phyloP scores from a whole-genome alignment of 164 flowering plant genomes.

The grape (Vitis vinifera) region DNA sequence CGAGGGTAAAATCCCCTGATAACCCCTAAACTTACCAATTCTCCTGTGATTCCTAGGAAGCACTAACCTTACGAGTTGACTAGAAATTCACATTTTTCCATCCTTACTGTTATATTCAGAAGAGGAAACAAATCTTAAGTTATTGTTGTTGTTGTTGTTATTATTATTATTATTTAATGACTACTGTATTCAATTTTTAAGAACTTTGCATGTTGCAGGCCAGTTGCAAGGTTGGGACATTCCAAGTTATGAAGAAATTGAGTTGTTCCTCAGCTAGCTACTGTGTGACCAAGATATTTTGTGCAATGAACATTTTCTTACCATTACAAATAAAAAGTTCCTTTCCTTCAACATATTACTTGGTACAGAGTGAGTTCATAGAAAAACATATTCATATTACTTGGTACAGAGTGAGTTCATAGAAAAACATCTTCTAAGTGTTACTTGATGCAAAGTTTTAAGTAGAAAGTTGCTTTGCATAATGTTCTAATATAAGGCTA shows the following conservation, averaged over 20 bases:
- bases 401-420: too few species aligned
- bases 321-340: too few species aligned
- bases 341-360: too few species aligned
- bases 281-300: too few species aligned
- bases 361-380: too few species aligned
- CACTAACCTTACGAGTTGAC: not conserved
- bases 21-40: not conserved
- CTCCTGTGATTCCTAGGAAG: not conserved
- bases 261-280: not conserved
- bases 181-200: not conserved
- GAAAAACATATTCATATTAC: too few species aligned
- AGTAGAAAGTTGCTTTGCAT: too few species aligned
- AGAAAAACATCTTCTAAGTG: too few species aligned
- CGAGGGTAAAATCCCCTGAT: not conserved
- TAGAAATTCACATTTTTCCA: not conserved
- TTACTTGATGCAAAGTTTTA: too few species aligned
- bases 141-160: not conserved
- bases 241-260: conserved; percentile 16
- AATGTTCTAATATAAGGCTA: conserved; percentile 8
- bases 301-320: too few species aligned
- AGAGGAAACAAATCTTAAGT: not conserved
- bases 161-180: too few species aligned
- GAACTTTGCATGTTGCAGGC: conserved; percentile 27
- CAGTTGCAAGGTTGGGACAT: conserved; percentile 18
- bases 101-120: not conserved